Base-by-base conservation (phyloP, 2,329 filamentous ascomycete genomes). In the Cercospora canescens region DNA sequence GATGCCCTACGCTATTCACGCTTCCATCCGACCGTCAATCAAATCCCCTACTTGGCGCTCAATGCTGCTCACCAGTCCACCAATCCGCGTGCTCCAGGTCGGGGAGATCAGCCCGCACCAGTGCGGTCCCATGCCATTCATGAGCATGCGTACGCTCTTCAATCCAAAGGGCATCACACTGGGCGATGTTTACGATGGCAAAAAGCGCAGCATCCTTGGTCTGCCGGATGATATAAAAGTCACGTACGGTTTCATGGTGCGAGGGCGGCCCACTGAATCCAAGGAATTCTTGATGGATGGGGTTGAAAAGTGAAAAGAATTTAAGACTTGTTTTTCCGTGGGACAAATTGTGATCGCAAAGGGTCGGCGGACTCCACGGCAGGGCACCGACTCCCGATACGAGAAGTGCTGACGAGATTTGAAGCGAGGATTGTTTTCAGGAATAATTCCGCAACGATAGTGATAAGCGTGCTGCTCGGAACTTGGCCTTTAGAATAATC, bases 91-190 rank as follows among this genome's bases (percentile, higher is more conserved):
- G 2, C 8, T 45, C 16, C n/a, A 45, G 1, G 39, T 45, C 12
- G 1, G n/a, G 7, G 39, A 45, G 8, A 41, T 4, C n/a, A 0
- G 0, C 1, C 7, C n/a, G 39, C 7, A 2, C n/a, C 6, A 7
- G 16, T 1, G 3, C 12, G n/a, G 4, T 1, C 39, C n/a, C 39
- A 18, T 41, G 21, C 12, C 35, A 16, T 37, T 37, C 35, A 14
- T 9, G 21, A 18, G 39, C 39, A 18, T 45, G 21, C 39, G 39
- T 11, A 48, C 18, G 41, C 41, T 21, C 8, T 48, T 21, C 21
- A 48, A 48, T 21, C 41, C 41, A 6, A 48, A 4, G 21, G 41
- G 41, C 21, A 26, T 48, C 11, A 48, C 41, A 1, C 24, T 48
- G 9, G 41, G 41, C 41, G 41, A 48, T 21, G 11, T 48, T 12